Percentiles rank a stretch among this genome's conserved stretches.
These are phyloP conservation scores for Cercophora sp. DNA, from an alignment of 495 filamentous ascomycete genomes.

Conservation along the genomic window DNA sequence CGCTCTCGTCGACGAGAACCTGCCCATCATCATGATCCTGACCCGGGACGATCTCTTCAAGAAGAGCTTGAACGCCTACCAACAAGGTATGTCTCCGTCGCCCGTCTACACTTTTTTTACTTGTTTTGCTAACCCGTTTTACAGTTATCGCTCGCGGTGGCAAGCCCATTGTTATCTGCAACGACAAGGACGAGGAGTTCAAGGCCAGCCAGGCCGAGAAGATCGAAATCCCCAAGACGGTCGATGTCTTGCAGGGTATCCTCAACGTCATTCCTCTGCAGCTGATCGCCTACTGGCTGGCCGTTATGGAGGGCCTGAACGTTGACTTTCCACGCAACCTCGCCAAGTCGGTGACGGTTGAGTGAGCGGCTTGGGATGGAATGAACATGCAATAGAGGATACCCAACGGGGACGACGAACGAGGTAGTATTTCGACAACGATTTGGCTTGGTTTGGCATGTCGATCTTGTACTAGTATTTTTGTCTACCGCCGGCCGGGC, in stretches of 20 bases:
- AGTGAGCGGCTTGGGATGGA: too few species aligned
- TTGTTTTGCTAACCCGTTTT: constrained; percentile 12
- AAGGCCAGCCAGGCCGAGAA: constrained; percentile 80
- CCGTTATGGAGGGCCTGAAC: constrained; percentile 90
- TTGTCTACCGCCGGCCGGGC: constrained; percentile 16
- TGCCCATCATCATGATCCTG: constrained; percentile 99
- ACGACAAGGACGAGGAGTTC: constrained; percentile 85
- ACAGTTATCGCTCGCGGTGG: constrained; percentile 87
- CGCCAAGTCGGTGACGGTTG: constrained; percentile 97
- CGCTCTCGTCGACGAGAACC: constrained; percentile 93
- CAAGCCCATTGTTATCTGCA: constrained; percentile 98
- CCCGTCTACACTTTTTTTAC: neutral
- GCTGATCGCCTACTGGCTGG: constrained; percentile 97
- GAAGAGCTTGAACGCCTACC: constrained; percentile 97
- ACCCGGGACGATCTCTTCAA: constrained; percentile 92
- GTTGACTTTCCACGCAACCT: constrained; percentile 97
- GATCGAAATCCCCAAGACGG: constrained; percentile 94
- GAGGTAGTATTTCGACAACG: neutral
- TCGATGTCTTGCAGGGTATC: constrained; percentile 91
- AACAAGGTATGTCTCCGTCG: constrained; percentile 66
- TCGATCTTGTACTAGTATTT: constrained; percentile 26
- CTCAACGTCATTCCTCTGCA: constrained; percentile 97
- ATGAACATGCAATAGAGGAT: too few species aligned
- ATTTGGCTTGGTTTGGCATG: constrained; percentile 4
- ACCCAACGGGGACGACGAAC: too few species aligned